Conservation (phyloP, 108 stramenopile species). For the Skeletonema grethae region DNA sequence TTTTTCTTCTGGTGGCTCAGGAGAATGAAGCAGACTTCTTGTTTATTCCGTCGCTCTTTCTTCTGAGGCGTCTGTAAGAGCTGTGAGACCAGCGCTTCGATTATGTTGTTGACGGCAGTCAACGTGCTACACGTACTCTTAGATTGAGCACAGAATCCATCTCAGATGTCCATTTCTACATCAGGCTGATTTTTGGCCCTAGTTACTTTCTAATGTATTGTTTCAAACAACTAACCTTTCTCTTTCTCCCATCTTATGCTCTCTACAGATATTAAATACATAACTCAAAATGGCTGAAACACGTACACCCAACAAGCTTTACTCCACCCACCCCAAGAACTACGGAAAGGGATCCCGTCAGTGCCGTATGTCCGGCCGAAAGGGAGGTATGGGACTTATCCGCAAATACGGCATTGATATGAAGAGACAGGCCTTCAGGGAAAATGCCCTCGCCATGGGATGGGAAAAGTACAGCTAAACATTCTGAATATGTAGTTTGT, state of each 20-base stretch:
- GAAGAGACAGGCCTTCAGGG: slow-evolving; percentile 92
- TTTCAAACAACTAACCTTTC: not conserved
- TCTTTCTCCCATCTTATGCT: not conserved
- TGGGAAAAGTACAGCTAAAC: slow-evolving; percentile 87
- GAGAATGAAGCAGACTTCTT: not conserved
- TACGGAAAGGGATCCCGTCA: slow-evolving; percentile 91
- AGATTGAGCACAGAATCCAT: not conserved
- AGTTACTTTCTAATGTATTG: not conserved
- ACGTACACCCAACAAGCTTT: slow-evolving; percentile 89
- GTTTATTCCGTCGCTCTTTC: not conserved
- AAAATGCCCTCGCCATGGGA: slow-evolving; percentile 86
- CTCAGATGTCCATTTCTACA: not conserved
- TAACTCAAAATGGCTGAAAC: slow-evolving; percentile 79
- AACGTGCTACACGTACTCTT: too few relatives aligned
- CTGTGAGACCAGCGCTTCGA: not conserved
- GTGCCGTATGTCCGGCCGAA: slow-evolving; percentile 91
- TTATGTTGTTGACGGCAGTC: not conserved
- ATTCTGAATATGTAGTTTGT: slow-evolving; percentile 1
- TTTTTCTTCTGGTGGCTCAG: not conserved
- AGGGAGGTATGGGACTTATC: slow-evolving; percentile 88
- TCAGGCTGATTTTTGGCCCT: too few relatives aligned
- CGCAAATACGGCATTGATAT: slow-evolving; percentile 93
- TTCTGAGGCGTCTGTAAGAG: not conserved
- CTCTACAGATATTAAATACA: not conserved
- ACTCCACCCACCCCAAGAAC: slow-evolving; percentile 85